Evolutionary conservation across 768 basidiomycete genomes (phyloP).

Genomic region (Paxillus involutus): DNA sequence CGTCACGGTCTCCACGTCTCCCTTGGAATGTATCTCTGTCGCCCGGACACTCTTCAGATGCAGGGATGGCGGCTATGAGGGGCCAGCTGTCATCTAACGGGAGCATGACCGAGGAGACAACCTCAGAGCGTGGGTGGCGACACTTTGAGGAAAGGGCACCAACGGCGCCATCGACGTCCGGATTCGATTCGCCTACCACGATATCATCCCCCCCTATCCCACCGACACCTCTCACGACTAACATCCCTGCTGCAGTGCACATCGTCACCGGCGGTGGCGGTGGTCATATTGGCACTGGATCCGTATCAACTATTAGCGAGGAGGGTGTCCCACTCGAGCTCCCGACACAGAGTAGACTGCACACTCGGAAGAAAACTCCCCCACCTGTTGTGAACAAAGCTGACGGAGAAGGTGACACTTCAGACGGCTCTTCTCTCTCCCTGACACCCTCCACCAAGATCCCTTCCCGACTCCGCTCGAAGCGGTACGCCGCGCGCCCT

Average conservation of each 20-base stretch:
- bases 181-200: constrained; percentile 39
- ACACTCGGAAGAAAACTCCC: constrained; percentile 40
- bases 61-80: constrained; percentile 32
- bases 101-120: constrained; percentile 21
- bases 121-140: constrained; percentile 31
- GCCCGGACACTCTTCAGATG: constrained; percentile 42
- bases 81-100: constrained; percentile 14
- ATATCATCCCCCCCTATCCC: constrained; percentile 40
- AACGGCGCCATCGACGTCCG: constrained; percentile 5
- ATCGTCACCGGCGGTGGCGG: constrained; percentile 31
- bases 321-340: constrained; percentile 21
- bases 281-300: constrained; percentile 27
- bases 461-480: constrained; percentile 49
- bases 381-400: constrained; percentile 16
- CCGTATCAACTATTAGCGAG: constrained; percentile 31
- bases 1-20: constrained; percentile 38
- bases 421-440: constrained; percentile 41
- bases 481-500: constrained; percentile 47
- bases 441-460: constrained; percentile 36
- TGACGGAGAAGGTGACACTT: constrained; percentile 37
- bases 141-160: constrained; percentile 19
- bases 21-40: constrained; percentile 40
- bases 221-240: constrained; percentile 35
- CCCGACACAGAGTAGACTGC: constrained; percentile 27
- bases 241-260: constrained; percentile 11